phyloP scores from a whole-genome alignment of 225 moss, liverwort and hornwort species.

The Anthoceros angustus region DNA sequence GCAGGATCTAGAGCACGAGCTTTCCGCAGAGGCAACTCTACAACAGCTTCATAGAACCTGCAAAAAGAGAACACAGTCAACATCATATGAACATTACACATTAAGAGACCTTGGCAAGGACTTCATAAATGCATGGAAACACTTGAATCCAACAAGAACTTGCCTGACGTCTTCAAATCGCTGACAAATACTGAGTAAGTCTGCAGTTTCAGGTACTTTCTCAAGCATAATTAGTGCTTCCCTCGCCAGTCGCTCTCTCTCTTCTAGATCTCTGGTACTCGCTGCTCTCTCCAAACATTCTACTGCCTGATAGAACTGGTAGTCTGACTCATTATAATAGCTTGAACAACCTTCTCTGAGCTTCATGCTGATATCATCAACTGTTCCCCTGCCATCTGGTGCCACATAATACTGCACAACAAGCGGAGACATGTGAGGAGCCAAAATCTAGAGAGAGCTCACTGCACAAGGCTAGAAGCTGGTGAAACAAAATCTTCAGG shows the following conservation, averaged over 20 bases:
- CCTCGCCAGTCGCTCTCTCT: constrained; percentile 74
- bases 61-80: not conserved
- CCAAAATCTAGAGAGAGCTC: not conserved
- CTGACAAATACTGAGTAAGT: constrained; percentile 88
- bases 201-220: constrained; percentile 84
- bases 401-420: constrained; percentile 80
- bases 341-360: constrained; percentile 95
- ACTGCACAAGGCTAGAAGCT: constrained; percentile 3
- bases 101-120: not conserved
- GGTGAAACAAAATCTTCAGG: not conserved
- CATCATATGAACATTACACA: not conserved
- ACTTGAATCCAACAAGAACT: constrained; percentile 1
- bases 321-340: constrained; percentile 97
- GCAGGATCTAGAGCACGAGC: constrained; percentile 87
- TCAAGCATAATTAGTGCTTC: constrained; percentile 82
- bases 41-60: constrained; percentile 98
- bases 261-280: constrained; percentile 46
- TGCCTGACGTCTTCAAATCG: constrained; percentile 97
- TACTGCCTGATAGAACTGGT: constrained; percentile 94
- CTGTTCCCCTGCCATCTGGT: constrained; percentile 92
- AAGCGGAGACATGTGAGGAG: not conserved
- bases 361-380: constrained; percentile 92
- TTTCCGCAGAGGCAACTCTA: constrained; percentile 83
- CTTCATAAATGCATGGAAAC: not conserved
- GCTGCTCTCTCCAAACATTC: constrained; percentile 88